Evolutionary conservation across 208 protist species (phyloP), one percentile per base, ranked within the genome.

Genomic region (Crithidia brevicula): DNA sequence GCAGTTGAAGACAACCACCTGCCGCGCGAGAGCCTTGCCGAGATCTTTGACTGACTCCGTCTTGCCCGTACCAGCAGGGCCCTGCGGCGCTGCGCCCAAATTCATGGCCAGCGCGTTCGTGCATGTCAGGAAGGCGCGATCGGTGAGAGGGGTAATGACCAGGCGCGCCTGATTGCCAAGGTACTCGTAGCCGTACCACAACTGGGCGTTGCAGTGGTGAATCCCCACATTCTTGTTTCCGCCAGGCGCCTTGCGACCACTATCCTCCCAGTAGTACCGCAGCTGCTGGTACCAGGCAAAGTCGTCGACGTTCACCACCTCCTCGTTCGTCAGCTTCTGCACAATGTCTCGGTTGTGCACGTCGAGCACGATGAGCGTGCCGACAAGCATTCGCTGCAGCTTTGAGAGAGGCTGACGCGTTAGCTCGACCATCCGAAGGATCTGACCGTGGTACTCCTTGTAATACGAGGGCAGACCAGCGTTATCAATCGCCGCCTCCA

Each of bases 91-190:
- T 9, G 96, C 96, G 58, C 98, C 98, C 18, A 98, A 83, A 64
- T 93, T 94, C 81, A 98, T 95, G n/a, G 89, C 86, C n/a, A 98
- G 74, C 38, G 98, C 96, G 56, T 86, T 92, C 27, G 96, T 98
- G 64, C 94, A 98, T 16, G 94, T 98, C 61, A 98, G 70, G 71
- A 96, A 98, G 2, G 92, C 92, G 62, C 96, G 91, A 85, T 99
- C 97, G 2, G 98, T 99, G 31, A 99, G 89, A 4, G 97, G 97
- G 7, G 98, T 99, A 72, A 98, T 98, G 36, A 99, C 98, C n/a
- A 99, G 86, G 16, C 98, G 89, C 7, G 85, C 79, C 56, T 96
- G 86, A 66, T 98, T 98, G 53, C 98, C 98, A 9, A 98, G 79
- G 85, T 99, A 99, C 83, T 99, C 97, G 72, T 98, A 99, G 23